Percentiles rank a stretch among this genome's conserved stretches.
phyloP scores from a whole-genome alignment of 164 flowering plant genomes.

The Vitis amurensis region DNA sequence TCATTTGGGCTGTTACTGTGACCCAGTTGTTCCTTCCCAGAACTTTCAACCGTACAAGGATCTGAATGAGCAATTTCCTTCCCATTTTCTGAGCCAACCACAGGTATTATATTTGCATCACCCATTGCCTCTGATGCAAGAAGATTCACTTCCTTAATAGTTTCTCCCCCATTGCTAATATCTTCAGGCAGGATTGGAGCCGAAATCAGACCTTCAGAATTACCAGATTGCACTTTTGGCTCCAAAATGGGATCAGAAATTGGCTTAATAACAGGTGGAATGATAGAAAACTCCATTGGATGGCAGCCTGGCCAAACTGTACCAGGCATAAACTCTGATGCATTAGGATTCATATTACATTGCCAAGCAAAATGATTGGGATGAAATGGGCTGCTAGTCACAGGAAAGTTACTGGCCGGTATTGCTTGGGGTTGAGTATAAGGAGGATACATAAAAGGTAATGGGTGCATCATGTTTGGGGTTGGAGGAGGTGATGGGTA shows the following conservation, averaged over 20 bases:
- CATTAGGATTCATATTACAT: constrained; percentile 58
- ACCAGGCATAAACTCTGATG: constrained; percentile 63
- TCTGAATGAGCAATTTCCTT: constrained; percentile 30
- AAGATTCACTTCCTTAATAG: constrained; percentile 37
- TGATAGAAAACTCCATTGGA: constrained; percentile 63
- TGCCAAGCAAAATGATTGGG: constrained; percentile 80
- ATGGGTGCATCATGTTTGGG: constrained; percentile 77
- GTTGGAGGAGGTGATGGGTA: constrained; percentile 87
- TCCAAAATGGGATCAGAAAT: constrained; percentile 42
- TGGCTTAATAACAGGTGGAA: constrained; percentile 58
- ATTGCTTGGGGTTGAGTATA: constrained; percentile 66
- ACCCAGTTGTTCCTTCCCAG: constrained; percentile 19
- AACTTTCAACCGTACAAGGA: constrained; percentile 21
- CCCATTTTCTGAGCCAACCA: constrained; percentile 29
- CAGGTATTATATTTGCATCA: constrained; percentile 27
- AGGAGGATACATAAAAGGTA: constrained; percentile 82
- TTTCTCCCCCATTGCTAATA: constrained; percentile 37
- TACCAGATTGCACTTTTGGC: constrained; percentile 30
- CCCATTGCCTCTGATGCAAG: constrained; percentile 31
- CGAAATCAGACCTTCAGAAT: constrained; percentile 23
- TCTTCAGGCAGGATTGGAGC: constrained; percentile 49
- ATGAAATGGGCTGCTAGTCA: constrained; percentile 56
- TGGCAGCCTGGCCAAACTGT: constrained; percentile 80
- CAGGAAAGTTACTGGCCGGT: constrained; percentile 53
- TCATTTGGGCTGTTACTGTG: constrained; percentile 23